Percentiles rank a stretch among this genome's conserved stretches.
Conservation (phyloP, 192 early-diverging fungal species). For the Spinellus fusiger region DNA sequence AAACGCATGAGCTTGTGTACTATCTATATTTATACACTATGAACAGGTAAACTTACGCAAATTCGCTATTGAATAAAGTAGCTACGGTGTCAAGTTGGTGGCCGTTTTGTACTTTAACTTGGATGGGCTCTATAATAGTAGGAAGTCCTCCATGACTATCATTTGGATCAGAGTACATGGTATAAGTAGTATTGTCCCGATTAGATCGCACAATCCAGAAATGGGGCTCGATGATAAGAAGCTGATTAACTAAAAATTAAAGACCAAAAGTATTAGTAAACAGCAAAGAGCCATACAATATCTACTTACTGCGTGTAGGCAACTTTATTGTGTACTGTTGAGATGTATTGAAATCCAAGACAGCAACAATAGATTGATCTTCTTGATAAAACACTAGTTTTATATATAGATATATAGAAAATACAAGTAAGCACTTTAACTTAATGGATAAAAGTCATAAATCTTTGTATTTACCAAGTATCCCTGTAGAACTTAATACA, state of each 20-base stretch:
- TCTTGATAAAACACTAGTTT: conserved; percentile 53
- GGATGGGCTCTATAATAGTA: conserved; percentile 15
- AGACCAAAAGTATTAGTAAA: background rate
- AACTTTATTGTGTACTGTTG: conserved; percentile 43
- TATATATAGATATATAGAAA: too few relatives aligned
- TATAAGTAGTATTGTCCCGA: conserved; percentile 30
- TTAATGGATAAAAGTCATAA: too few relatives aligned
- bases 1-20: too few relatives aligned
- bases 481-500: conserved; percentile 27
- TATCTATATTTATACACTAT: too few relatives aligned
- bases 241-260: conserved; percentile 19
- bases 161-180: conserved; percentile 24
- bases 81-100: background rate
- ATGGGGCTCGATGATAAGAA: conserved; percentile 36
- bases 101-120: conserved; percentile 21
- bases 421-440: too few relatives aligned
- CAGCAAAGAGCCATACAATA: background rate
- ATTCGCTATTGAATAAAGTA: conserved; percentile 3
- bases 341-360: conserved; percentile 52
- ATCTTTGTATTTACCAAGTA: conserved; percentile 35
- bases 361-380: conserved; percentile 34
- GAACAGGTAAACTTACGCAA: background rate
- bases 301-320: conserved; percentile 32
- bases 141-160: background rate
- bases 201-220: conserved; percentile 45